These are phyloP conservation scores for Prunella vulgaris DNA, from an alignment of 257 asterid species.

Conservation along the genomic window DNA sequence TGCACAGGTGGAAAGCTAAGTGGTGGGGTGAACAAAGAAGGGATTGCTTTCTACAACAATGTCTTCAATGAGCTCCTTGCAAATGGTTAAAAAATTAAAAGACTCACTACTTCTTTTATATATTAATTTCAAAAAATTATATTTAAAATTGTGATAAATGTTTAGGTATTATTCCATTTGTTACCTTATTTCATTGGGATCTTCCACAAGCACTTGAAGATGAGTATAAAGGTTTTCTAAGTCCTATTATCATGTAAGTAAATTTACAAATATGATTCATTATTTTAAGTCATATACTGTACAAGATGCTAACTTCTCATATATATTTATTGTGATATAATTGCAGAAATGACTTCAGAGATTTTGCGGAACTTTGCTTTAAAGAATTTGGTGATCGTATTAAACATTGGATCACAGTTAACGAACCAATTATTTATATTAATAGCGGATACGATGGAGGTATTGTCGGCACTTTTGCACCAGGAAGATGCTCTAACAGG, in stretches of 20 bases:
- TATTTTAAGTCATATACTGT: not conserved
- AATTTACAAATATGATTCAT: not conserved
- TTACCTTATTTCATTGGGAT: conserved; percentile 66
- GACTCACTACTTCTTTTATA: not conserved
- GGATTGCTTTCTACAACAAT: conserved; percentile 46
- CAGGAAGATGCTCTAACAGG: conserved; percentile 56
- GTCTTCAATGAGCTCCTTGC: conserved; percentile 44
- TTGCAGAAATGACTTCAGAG: conserved; percentile 44
- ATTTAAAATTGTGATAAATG: not conserved
- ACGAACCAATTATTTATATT: conserved; percentile 39
- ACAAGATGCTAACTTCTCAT: not conserved
- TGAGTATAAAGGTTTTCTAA: conserved; percentile 56
- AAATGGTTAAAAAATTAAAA: conserved; percentile 30
- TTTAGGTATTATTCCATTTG: conserved; percentile 49
- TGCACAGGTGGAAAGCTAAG: conserved; percentile 46
- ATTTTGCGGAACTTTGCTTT: conserved; percentile 49
- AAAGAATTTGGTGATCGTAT: conserved; percentile 63
- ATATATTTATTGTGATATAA: not conserved
- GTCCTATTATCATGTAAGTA: conserved; percentile 47
- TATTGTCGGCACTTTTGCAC: conserved; percentile 30
- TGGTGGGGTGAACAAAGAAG: conserved; percentile 46
- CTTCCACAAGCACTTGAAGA: conserved; percentile 67
- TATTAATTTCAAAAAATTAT: too few species aligned
- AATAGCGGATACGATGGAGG: conserved; percentile 41
- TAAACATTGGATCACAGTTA: conserved; percentile 52